Evolutionary conservation across 176 grass and related monocot species (phyloP).

Genomic region (Carex scoparia): DNA sequence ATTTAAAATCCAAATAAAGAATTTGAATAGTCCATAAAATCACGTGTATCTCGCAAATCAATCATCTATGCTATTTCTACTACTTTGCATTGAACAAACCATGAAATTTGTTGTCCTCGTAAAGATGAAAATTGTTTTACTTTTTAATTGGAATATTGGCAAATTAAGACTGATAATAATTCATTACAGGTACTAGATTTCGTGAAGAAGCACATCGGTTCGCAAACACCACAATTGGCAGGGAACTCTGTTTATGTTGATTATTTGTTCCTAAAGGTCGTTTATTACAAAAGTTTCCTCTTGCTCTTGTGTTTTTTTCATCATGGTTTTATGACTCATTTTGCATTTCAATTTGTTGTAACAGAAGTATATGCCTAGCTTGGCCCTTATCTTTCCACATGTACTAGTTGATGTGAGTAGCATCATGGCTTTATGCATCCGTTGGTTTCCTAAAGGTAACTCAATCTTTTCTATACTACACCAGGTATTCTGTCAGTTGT

Average conservation of each 20-base stretch:
- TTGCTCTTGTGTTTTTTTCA: not conserved
- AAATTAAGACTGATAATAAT: not conserved
- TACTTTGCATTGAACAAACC: not conserved
- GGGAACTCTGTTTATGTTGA: constrained; percentile 83
- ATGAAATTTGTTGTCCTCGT: not conserved
- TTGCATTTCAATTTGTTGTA: constrained; percentile 28
- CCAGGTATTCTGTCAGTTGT: not conserved
- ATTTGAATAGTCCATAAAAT: not conserved
- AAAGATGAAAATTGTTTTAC: not conserved
- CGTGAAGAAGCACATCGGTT: constrained; percentile 51
- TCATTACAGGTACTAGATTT: constrained; percentile 71
- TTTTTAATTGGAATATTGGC: not conserved
- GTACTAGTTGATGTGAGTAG: constrained; percentile 86
- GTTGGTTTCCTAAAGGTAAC: constrained; percentile 87
- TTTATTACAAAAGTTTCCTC: constrained; percentile 9
- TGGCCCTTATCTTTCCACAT: constrained; percentile 65
- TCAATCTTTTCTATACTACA: not conserved
- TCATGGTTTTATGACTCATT: constrained; percentile 22
- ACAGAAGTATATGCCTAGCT: constrained; percentile 83
- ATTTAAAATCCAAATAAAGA: not conserved
- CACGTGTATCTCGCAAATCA: not conserved
- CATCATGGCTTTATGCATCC: constrained; percentile 77
- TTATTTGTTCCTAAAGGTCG: constrained; percentile 79
- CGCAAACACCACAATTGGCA: constrained; percentile 55
- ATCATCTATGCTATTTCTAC: not conserved